Base-by-base conservation (phyloP, 108 stramenopile genomes). In the Conticribra guillardii region DNA sequence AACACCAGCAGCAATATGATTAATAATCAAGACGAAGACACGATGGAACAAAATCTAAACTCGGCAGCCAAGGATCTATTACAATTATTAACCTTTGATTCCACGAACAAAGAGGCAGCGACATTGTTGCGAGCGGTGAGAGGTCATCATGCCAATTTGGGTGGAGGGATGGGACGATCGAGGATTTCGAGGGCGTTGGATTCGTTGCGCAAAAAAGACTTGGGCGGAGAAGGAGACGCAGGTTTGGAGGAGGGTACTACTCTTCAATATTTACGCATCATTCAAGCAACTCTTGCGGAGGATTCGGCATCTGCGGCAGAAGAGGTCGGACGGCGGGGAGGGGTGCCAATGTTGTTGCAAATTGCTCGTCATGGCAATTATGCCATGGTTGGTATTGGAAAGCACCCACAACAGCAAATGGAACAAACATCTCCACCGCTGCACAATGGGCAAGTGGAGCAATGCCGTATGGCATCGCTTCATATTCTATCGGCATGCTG, bases 21-120 rank as follows among this genome's bases (percentile, higher is more conserved):
- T 47, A 77, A 73, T 44, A 58, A 26, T 16, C 30, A 37, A n/a
- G n/a, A 30, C 26, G 8, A 78, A 18, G 74, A 69, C 15, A 33
- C 33, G 15, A 57, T 29, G 52, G 64, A 70, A 33, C 45, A 73
- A 4, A 73, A 83, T 49, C 60, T 90, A 19, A 84, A 91, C 27
- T 45, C 74, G 9, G 88, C 93, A 4, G 90, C 90, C 49, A 87
- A 87, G 52, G 93, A 95, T 67, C 73, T 91, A 31, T 61, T 91
- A 9, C 31, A 47, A 2, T 32, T 90, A 24, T 65, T 95, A 18
- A 81, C 84, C 0, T 82, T 88, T 64, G 90, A 94, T 71, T 45
- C 84, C 1, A 67, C 67, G 14, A 94, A 94, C 47, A 82, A 81
- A 50, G 85, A 88, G 34, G 93, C 93, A 8, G 74, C 70, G 8